These are phyloP conservation scores for Hypomyces perniciosus DNA, from an alignment of 2,329 filamentous ascomycete genomes.

Conservation along the genomic window DNA sequence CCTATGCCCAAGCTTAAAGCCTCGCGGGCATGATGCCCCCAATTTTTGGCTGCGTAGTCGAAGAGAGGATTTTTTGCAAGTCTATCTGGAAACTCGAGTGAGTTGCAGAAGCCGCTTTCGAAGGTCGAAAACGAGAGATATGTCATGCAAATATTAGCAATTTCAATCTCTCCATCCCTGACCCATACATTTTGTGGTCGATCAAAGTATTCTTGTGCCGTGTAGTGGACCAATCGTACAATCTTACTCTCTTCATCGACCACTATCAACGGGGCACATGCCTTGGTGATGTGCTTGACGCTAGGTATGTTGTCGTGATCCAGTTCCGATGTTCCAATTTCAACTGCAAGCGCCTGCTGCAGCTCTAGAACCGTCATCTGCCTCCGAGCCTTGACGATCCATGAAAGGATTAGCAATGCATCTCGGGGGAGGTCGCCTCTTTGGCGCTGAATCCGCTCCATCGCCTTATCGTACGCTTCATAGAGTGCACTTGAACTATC, in stretches of 20 bases:
- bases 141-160: constrained; percentile 27
- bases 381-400: constrained; percentile 34
- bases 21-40: neutral
- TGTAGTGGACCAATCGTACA: constrained; percentile 40
- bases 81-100: neutral
- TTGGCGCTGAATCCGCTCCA: constrained; percentile 38
- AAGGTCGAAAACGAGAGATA: constrained; percentile 32
- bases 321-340: constrained; percentile 15
- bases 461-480: constrained; percentile 35
- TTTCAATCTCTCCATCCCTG: constrained; percentile 20
- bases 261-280: constrained; percentile 37
- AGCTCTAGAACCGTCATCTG: constrained; percentile 32
- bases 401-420: constrained; percentile 33
- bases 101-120: neutral
- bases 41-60: neutral
- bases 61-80: neutral
- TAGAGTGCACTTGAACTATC: constrained; percentile 24
- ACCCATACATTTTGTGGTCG: constrained; percentile 30
- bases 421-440: constrained; percentile 19
- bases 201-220: constrained; percentile 40
- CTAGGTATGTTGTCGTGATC: constrained; percentile 26
- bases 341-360: constrained; percentile 36
- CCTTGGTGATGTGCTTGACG: constrained; percentile 28
- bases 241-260: constrained; percentile 32
- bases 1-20: neutral